A percentile compares a stretch with the other conserved stretches of the same genome.
These are phyloP conservation scores for Pseudopithomyces chartarum DNA, from an alignment of 2,329 filamentous ascomycete species.

Conservation along the genomic window DNA sequence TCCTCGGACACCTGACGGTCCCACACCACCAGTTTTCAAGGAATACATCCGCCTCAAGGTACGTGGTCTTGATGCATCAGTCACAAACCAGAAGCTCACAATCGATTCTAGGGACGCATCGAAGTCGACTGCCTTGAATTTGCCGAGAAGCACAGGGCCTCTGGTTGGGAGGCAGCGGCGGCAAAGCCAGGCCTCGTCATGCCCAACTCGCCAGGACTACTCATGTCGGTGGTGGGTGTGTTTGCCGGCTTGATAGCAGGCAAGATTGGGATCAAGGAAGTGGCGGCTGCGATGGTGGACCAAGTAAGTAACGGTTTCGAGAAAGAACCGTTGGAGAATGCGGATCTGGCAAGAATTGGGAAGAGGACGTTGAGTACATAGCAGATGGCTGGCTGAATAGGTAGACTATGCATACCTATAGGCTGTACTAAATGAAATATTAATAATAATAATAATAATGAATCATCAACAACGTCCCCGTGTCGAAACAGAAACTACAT, in stretches of 20 bases:
- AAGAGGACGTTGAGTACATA: neutral
- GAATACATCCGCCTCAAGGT: slow-evolving; percentile 6
- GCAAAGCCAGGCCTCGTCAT: slow-evolving; percentile 8
- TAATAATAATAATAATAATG: too few relatives aligned
- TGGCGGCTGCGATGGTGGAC: slow-evolving; percentile 6
- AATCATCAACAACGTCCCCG: too few relatives aligned
- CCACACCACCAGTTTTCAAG: slow-evolving; percentile 2
- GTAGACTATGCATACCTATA: too few relatives aligned
- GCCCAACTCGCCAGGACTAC: neutral
- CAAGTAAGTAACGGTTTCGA: slow-evolving; percentile 5
- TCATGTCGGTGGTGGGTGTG: neutral
- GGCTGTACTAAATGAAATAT: too few relatives aligned
- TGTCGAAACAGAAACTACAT: neutral
- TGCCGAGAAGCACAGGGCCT: slow-evolving; percentile 6
- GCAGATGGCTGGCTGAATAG: neutral
- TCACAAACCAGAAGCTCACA: neutral
- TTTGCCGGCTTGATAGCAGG: neutral
- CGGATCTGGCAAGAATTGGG: slow-evolving; percentile 2
- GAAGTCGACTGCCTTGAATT: slow-evolving; percentile 7
- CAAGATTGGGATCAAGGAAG: neutral
- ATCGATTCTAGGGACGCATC: neutral
- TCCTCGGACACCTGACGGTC: slow-evolving; percentile 3
- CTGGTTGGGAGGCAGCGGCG: slow-evolving; percentile 4
- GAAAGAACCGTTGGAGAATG: slow-evolving; percentile 10
- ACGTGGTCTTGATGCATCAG: neutral